Base-by-base conservation (phyloP, 345 rosid species). In the Eucalyptus coolabah region DNA sequence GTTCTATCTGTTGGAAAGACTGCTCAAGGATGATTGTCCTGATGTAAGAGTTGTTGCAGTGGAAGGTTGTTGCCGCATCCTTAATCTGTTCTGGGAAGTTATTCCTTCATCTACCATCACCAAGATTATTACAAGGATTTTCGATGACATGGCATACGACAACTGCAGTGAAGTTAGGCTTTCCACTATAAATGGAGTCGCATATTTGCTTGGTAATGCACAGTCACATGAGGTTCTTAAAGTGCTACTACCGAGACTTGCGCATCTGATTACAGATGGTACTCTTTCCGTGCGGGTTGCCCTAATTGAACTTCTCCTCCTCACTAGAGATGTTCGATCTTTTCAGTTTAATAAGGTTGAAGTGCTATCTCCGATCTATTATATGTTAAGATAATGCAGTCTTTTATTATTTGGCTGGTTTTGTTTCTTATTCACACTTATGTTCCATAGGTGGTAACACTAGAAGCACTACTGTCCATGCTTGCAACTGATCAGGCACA, bases 81-180 rank as follows among this genome's bases (percentile, higher is more conserved):
- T 98, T 87, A 94, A 93, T 95, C 91, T 98, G 86, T 98, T 95
- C 92, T 98, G 99, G 99, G 99, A 98, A 94, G 92, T 98, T 88
- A 94, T 96, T 45, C 98, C 98, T 89, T 92, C 99, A 45, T 67
- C 98, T 89, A 95, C 94, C 88, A 96, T 98, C 92, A 95, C 99
- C 49, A 98, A 96, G 93, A 90, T 94, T 72, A 93, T 97, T 85
- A 94, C 96, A 3, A 96, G 91, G 89, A 51, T 95, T 88, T 91
- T 94, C 67, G 93, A 96, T 92, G 99, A 97, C 82, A 94, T 95
- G 95, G 92, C 98, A 49, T 94, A 92, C 88, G 99, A 97, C 89
- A 87, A 93, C 30, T 94, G 96, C 96, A 95, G 92, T 87, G 98
- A 96, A 87, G 97, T 97, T 87, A 97, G 98, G 92, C 94, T 96